Evolutionary conservation across 305 asterid genomes (phyloP).

Genomic region (Salvia sclarea): DNA sequence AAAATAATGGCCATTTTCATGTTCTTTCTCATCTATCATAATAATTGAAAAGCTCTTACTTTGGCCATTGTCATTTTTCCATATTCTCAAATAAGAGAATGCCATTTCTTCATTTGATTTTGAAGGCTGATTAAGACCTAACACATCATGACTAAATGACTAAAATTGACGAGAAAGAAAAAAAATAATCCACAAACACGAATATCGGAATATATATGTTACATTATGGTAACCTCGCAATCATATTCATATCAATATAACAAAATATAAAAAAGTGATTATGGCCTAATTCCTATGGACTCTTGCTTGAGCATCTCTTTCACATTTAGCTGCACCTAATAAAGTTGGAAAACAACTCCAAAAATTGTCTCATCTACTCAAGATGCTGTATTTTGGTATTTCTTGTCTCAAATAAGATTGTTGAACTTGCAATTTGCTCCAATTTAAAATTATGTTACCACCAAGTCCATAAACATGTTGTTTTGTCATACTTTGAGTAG

Average conservation of each 20-base stretch:
- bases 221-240: background rate
- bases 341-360: background rate
- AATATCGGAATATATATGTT: background rate
- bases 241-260: background rate
- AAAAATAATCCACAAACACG: background rate
- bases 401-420: background rate
- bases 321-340: background rate
- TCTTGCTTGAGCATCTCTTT: background rate
- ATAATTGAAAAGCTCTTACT: background rate
- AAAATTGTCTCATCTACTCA: background rate
- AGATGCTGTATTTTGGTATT: background rate
- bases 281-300: background rate
- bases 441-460: background rate
- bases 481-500: no score
- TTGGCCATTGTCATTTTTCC: background rate
- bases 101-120: slow-evolving; percentile 10
- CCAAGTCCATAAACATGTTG: background rate
- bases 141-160: background rate
- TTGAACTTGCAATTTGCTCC: background rate
- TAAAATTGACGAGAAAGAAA: no score
- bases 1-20: background rate
- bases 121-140: slow-evolving; percentile 6
- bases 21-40: background rate
- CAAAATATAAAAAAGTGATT: background rate
- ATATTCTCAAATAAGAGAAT: background rate